Evolutionary conservation across 345 rosid genomes (phyloP).

Genomic region (Salix dunnii): DNA sequence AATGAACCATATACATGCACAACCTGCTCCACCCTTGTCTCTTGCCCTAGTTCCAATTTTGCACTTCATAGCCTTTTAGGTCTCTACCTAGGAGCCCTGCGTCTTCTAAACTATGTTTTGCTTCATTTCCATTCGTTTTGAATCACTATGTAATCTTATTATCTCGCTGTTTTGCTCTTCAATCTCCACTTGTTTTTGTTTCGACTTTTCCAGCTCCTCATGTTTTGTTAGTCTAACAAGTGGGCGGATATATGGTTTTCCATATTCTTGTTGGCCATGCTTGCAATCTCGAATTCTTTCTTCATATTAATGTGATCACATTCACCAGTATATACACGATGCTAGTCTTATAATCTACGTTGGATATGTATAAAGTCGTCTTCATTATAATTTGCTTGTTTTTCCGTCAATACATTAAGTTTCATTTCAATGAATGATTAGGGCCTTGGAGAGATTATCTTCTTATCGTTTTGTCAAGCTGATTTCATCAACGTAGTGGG

Average conservation of each 20-base stretch:
- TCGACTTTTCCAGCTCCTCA: neutral
- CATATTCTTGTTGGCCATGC: neutral
- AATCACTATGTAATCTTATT: neutral
- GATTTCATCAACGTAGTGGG: neutral
- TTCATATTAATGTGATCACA: neutral
- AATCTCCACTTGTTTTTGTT: neutral
- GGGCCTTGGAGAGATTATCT: neutral
- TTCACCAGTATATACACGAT: too few species aligned
- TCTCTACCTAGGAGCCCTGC: neutral
- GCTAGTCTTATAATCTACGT: too few species aligned
- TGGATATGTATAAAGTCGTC: too few species aligned
- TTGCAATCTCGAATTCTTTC: neutral
- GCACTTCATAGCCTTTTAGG: neutral
- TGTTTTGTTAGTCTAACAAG: neutral
- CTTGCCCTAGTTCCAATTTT: conserved; percentile 22
- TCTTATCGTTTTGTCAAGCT: neutral
- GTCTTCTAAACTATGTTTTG: neutral
- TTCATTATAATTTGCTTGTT: neutral
- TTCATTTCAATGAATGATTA: neutral
- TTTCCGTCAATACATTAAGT: neutral
- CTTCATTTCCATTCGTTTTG: neutral
- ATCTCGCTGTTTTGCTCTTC: neutral
- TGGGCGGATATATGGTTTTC: neutral
- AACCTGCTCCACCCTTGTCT: conserved; percentile 27
- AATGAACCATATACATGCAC: conserved; percentile 14